phyloP scores from a whole-genome alignment of 2,329 filamentous ascomycete species.

The Pseudocercospora fuligena region DNA sequence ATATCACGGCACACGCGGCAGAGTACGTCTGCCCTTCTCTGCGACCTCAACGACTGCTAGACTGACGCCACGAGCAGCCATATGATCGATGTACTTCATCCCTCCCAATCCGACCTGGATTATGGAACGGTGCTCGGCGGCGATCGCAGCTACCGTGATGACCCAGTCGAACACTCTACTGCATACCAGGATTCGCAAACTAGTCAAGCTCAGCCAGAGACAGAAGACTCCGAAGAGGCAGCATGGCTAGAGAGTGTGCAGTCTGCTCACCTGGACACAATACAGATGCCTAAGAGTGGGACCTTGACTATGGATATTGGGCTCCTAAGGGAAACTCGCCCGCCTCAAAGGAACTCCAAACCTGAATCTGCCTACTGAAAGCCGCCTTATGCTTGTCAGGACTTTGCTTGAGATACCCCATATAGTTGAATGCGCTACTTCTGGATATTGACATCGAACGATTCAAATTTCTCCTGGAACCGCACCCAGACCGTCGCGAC shows the following conservation, averaged over 20 bases:
- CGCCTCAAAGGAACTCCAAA: constrained; percentile 7
- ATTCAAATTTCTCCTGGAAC: not conserved
- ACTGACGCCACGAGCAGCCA: constrained; percentile 43
- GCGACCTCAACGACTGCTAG: constrained; percentile 17
- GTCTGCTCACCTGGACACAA: constrained; percentile 29
- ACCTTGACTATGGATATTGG: constrained; percentile 36
- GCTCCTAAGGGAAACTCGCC: constrained; percentile 19
- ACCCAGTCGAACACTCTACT: constrained; percentile 21
- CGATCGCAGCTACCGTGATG: constrained; percentile 14
- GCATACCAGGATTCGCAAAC: constrained; percentile 5
- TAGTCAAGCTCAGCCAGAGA: not conserved
- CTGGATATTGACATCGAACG: not conserved
- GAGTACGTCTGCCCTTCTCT: constrained; percentile 45
- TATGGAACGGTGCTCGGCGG: constrained; percentile 21
- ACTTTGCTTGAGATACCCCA: constrained; percentile 1
- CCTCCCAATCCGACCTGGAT: constrained; percentile 43
- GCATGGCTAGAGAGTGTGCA: constrained; percentile 41
- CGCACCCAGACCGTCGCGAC: not conserved
- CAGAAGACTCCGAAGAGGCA: constrained; percentile 32
- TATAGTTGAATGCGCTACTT: not conserved
- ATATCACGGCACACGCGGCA: constrained; percentile 55
- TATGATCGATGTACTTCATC: constrained; percentile 55
- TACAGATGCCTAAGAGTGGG: constrained; percentile 36
- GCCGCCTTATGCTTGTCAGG: not conserved
- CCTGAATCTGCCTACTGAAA: constrained; percentile 9